phyloP scores from a whole-genome alignment of 306 rosid species.

The Cucurbita maxima region DNA sequence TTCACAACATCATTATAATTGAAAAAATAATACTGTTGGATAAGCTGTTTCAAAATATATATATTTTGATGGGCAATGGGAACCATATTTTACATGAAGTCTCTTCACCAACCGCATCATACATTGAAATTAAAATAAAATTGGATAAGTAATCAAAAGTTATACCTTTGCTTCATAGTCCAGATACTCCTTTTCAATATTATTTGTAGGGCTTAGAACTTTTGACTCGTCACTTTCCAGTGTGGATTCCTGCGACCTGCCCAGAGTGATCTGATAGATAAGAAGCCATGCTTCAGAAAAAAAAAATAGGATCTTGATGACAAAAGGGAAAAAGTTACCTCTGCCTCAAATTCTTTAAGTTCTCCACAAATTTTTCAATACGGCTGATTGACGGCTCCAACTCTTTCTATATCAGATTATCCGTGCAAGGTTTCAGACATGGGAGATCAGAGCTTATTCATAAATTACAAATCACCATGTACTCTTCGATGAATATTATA shows the following conservation, averaged over 20 bases:
- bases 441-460: not conserved
- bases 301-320: slow-evolving; percentile 3
- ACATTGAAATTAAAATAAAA: not conserved
- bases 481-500: not conserved
- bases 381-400: slow-evolving; percentile 61
- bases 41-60: not conserved
- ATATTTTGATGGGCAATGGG: not conserved
- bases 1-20: not conserved
- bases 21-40: not conserved
- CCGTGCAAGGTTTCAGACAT: slow-evolving; percentile 11
- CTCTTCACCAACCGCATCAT: slow-evolving; percentile 1
- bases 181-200: slow-evolving; percentile 90
- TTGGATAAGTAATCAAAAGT: not conserved
- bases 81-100: not conserved
- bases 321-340: slow-evolving; percentile 35
- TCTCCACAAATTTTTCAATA: slow-evolving; percentile 60
- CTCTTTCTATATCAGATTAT: slow-evolving; percentile 49
- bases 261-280: slow-evolving; percentile 14
- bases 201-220: slow-evolving; percentile 50
- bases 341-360: slow-evolving; percentile 50
- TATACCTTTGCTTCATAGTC: slow-evolving; percentile 73
- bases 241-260: slow-evolving; percentile 38
- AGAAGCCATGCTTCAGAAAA: slow-evolving; percentile 4
- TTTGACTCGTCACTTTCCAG: slow-evolving; percentile 42
- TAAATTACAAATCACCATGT: not conserved